Base-by-base conservation (phyloP, 495 filamentous ascomycete species). In the Pseudevernia furfuracea region DNA sequence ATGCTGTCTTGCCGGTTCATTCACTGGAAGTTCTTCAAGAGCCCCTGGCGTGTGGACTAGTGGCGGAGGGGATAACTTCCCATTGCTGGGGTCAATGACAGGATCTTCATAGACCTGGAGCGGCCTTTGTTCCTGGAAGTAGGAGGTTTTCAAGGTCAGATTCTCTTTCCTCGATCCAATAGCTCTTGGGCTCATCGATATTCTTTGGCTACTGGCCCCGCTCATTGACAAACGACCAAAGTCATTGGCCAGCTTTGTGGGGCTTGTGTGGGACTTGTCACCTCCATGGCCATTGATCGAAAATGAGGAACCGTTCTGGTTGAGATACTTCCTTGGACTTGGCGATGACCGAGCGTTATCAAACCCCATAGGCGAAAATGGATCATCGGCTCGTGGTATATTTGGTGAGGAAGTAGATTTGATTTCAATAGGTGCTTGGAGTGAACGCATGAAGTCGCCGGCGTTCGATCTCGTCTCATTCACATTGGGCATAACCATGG, bases 31-130 rank as follows among this genome's bases (percentile, higher is more conserved):
- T 58, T 72, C 71, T 55, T 71, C 71, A 23, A 72, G 55, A 15
- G 66, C 71, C 28, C 66, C 44, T 39, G 57, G 57, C 46, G 63
- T 67, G 49, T 56, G 65, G 44, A 32, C 56, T 25, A 57, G 58
- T 38, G 56, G 32, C 34, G 55, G 37, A 38, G 56, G 61, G 39
- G 46, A 59, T 36, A 30, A n/a, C 14, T 41, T 57, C 15, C 52
- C 59, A n/a, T 60, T 61, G 8, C 48, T 30, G 30, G 46, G 46
- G 25, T 48, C 60, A 21, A 69, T 68, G n/a, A 69, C 69, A 61
- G 78, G 78, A 59, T 80, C 77, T 66, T 80, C 78, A 37, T 78
- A 79, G 37, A 80, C 78, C 36, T 74, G 60, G 63, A 79, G 69
- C 36, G 74, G 66, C 44, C 58, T 43, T 41, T 53, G 64, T 5